These are phyloP conservation scores for Tolypocladium album DNA, from an alignment of 2,329 filamentous ascomycete genomes.

Conservation along the genomic window DNA sequence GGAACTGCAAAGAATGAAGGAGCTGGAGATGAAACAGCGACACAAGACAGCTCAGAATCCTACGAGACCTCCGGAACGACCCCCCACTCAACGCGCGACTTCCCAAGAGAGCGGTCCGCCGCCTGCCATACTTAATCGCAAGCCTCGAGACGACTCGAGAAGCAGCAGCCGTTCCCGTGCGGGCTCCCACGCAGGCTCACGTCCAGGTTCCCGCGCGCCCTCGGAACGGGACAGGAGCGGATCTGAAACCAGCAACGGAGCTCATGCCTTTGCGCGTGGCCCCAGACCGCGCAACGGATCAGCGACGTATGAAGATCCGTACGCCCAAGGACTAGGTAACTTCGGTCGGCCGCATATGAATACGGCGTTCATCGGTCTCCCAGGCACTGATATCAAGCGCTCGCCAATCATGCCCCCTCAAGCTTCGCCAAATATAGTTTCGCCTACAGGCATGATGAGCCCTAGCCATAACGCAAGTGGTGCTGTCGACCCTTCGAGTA, in stretches of 20 bases:
- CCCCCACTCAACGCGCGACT: constrained; percentile 21
- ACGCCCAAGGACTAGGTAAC: constrained; percentile 14
- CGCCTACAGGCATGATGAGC: constrained; percentile 1
- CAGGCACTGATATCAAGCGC: constrained; percentile 28
- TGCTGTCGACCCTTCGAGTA: constrained; percentile 11
- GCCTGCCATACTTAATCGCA: constrained; percentile 33
- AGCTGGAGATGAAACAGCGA: constrained; percentile 35
- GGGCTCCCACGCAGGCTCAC: constrained; percentile 16
- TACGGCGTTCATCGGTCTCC: constrained; percentile 34
- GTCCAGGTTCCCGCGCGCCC: constrained; percentile 18
- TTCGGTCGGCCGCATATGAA: constrained; percentile 17
- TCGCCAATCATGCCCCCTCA: not conserved
- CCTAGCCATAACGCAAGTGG: constrained; percentile 1
- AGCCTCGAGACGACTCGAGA: constrained; percentile 31
- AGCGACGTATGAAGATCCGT: constrained; percentile 24
- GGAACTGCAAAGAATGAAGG: constrained; percentile 45
- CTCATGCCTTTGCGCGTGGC: constrained; percentile 27
- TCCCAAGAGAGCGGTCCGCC: constrained; percentile 34
- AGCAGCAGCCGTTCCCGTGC: constrained; percentile 15
- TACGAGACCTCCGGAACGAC: constrained; percentile 9
- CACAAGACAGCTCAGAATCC: constrained; percentile 19
- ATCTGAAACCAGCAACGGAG: constrained; percentile 41
- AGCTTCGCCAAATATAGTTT: not conserved
- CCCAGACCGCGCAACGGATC: constrained; percentile 27
- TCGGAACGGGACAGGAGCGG: constrained; percentile 43